Conservation (phyloP, 2,329 filamentous ascomycete genomes). For the Penicillium sp. region DNA sequence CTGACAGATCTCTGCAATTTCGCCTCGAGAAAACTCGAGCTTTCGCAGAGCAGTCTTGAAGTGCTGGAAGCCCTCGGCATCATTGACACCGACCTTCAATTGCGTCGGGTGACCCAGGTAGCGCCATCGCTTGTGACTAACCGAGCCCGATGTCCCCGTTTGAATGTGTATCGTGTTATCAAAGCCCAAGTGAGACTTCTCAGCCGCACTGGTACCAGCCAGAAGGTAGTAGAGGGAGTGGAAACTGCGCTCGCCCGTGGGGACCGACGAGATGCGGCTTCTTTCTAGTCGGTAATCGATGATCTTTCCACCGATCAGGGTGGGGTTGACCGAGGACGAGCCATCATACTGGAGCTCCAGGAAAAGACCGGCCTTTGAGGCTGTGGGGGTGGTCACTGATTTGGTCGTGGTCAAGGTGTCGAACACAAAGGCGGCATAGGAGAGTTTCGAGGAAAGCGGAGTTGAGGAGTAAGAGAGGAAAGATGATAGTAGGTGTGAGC, state of each 20-base stretch:
- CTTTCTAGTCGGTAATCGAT: constrained; percentile 91
- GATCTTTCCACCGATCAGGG: constrained; percentile 90
- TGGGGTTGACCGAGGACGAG: constrained; percentile 74
- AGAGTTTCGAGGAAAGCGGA: constrained; percentile 89
- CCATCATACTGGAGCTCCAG: constrained; percentile 98
- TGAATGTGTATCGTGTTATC: constrained; percentile 51
- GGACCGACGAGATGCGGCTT: constrained; percentile 87
- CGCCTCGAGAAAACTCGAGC: constrained; percentile 87
- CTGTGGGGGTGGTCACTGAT: constrained; percentile 90
- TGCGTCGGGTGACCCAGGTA: constrained; percentile 96
- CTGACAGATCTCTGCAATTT: constrained; percentile 97
- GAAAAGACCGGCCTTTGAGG: constrained; percentile 93
- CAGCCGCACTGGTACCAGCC: constrained; percentile 85
- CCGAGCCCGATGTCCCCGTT: constrained; percentile 50
- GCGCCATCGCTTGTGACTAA: constrained; percentile 82
- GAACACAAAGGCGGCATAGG: constrained; percentile 91
- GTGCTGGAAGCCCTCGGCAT: constrained; percentile 91
- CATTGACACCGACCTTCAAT: constrained; percentile 95
- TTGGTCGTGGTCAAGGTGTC: constrained; percentile 97
- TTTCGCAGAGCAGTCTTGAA: constrained; percentile 96
- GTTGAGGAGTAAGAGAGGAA: constrained; percentile 89
- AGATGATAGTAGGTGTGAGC: constrained; percentile 83
- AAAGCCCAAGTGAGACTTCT: constrained; percentile 82
- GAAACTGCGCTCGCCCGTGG: constrained; percentile 94
- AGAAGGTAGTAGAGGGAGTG: constrained; percentile 95